A percentile compares a stretch with the other conserved stretches of the same genome.
These are phyloP conservation scores for Ogataea nakhonphanomensis DNA, from an alignment of 805 yeast genomes.

Conservation along the genomic window DNA sequence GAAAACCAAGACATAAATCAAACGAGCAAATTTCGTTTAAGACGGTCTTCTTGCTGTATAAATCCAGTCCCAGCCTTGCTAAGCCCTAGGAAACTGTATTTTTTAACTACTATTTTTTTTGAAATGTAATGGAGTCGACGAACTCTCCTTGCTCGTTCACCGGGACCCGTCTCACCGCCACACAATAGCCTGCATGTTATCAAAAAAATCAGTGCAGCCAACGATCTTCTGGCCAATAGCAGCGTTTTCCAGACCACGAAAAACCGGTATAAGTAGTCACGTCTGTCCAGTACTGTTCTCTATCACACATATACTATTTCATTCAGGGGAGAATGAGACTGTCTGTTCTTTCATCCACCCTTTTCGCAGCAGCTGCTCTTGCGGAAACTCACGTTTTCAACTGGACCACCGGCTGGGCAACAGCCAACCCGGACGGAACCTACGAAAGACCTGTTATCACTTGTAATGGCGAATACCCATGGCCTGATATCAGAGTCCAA, in stretches of 20 bases:
- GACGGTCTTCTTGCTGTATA: too few species aligned
- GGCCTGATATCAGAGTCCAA: slow-evolving; percentile 76
- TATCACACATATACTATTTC: slow-evolving; percentile 19
- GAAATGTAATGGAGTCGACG: too few species aligned
- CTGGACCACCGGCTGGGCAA: slow-evolving; percentile 64
- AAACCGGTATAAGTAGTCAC: background rate
- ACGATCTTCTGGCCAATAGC: background rate
- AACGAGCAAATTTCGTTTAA: too few species aligned
- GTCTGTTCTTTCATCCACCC: slow-evolving; percentile 13
- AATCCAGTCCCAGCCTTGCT: too few species aligned
- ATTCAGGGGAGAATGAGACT: slow-evolving; percentile 18
- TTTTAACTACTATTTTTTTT: too few species aligned
- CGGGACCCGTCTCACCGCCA: slow-evolving; percentile 5
- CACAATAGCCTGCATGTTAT: slow-evolving; percentile 7
- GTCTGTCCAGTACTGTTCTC: background rate
- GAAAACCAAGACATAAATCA: too few species aligned
- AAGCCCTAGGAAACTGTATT: too few species aligned
- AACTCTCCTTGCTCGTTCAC: too few species aligned
- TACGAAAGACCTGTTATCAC: slow-evolving; percentile 44
- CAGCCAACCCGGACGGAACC: slow-evolving; percentile 55
- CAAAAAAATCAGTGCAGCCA: slow-evolving; percentile 10
- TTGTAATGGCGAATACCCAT: slow-evolving; percentile 64
- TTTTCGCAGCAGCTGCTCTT: slow-evolving; percentile 18
- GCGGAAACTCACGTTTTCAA: slow-evolving; percentile 59
- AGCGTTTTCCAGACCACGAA: background rate